Conservation (phyloP, 805 yeast genomes). For the Wickerhamiella bombiphila region DNA sequence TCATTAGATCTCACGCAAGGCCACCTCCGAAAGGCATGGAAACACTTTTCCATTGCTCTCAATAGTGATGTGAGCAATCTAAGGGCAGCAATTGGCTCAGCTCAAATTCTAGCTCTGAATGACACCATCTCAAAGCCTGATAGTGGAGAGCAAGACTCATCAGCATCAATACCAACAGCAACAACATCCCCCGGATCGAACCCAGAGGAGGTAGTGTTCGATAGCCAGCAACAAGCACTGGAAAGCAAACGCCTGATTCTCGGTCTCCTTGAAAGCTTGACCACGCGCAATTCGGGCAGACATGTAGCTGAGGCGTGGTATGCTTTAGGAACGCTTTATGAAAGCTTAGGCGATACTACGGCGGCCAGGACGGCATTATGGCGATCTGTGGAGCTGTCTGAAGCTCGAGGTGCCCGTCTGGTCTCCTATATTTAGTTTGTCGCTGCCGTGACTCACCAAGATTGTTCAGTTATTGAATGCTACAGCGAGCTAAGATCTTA, state of each 20-base stretch:
- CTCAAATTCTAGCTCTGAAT: constrained; percentile 4
- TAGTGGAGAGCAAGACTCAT: constrained; percentile 1
- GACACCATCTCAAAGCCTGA: constrained; percentile 1
- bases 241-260: constrained; percentile 4
- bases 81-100: constrained; percentile 14
- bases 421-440: constrained; percentile 7
- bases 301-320: constrained; percentile 52
- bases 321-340: constrained; percentile 50
- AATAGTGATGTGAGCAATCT: constrained; percentile 11
- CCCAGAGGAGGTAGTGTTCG: not conserved
- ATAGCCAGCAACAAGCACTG: constrained; percentile 1
- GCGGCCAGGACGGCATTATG: constrained; percentile 38
- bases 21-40: constrained; percentile 7
- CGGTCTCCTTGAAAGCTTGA: constrained; percentile 12
- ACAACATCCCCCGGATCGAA: not conserved
- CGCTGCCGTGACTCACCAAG: too few relatives aligned
- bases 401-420: constrained; percentile 12
- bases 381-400: constrained; percentile 23
- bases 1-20: constrained; percentile 3
- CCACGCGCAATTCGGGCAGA: constrained; percentile 27
- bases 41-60: constrained; percentile 10
- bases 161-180: constrained; percentile 1
- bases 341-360: constrained; percentile 37
- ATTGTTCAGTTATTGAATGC: too few relatives aligned
- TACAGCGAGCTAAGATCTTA: too few relatives aligned